phyloP scores from a whole-genome alignment of 2,329 filamentous ascomycete genomes.

The Colletotrichum tropicicola region DNA sequence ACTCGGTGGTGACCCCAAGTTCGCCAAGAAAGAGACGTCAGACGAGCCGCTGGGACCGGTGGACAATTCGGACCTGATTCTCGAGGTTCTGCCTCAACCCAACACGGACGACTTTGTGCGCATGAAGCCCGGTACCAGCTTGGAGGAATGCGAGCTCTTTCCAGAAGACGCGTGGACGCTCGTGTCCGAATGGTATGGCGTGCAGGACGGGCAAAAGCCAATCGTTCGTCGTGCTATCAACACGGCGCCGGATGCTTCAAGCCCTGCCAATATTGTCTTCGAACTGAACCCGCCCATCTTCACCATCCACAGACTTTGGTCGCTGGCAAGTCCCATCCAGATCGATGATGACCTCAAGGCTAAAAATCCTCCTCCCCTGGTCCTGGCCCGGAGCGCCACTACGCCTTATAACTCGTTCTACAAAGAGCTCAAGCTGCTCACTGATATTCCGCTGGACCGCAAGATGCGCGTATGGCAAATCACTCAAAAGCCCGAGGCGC shows the following conservation, averaged over 20 bases:
- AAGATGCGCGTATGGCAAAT: slow-evolving; percentile 84
- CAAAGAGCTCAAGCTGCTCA: slow-evolving; percentile 73
- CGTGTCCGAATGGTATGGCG: slow-evolving; percentile 83
- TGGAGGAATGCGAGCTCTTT: slow-evolving; percentile 80
- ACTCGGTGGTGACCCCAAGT: slow-evolving; percentile 66
- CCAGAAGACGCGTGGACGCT: slow-evolving; percentile 84
- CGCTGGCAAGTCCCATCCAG: slow-evolving; percentile 63
- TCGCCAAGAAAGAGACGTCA: slow-evolving; percentile 65
- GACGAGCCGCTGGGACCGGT: slow-evolving; percentile 77
- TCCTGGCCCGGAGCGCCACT: slow-evolving; percentile 76
- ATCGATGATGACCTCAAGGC: slow-evolving; percentile 69
- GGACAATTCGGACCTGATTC: slow-evolving; percentile 86
- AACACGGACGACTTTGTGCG: slow-evolving; percentile 71
- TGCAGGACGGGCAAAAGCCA: slow-evolving; percentile 73
- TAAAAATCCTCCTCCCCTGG: slow-evolving; percentile 67
- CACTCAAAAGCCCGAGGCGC: slow-evolving; percentile 47
- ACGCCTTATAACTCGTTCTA: slow-evolving; percentile 80
- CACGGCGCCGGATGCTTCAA: slow-evolving; percentile 67
- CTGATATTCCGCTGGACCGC: slow-evolving; percentile 72
- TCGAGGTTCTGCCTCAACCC: slow-evolving; percentile 64
- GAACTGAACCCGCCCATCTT: slow-evolving; percentile 89
- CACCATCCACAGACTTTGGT: slow-evolving; percentile 82
- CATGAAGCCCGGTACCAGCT: slow-evolving; percentile 73
- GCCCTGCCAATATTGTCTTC: slow-evolving; percentile 74
- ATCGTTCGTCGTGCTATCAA: slow-evolving; percentile 84